These are phyloP conservation scores for Bipolaris gigantea DNA, from an alignment of 2,329 filamentous ascomycete genomes.

Conservation along the genomic window DNA sequence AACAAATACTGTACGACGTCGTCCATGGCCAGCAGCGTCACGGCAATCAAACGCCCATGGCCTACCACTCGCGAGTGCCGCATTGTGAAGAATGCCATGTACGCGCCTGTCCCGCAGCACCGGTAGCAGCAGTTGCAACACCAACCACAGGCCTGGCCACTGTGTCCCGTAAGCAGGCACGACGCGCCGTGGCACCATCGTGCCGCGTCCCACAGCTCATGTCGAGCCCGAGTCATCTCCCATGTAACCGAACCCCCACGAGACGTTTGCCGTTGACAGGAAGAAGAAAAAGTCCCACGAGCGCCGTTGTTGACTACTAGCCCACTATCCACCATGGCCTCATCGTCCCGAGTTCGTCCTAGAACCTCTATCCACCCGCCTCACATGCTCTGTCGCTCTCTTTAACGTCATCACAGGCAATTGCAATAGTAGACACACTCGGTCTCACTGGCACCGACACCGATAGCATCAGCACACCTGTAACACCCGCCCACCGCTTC, in stretches of 20 bases:
- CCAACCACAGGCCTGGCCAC: too few relatives aligned
- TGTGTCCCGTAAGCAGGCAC: conserved; percentile 1
- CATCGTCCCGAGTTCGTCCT: conserved; percentile 13
- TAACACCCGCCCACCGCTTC: conserved; percentile 8
- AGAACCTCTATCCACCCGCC: background rate
- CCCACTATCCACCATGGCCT: conserved; percentile 3
- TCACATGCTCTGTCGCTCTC: background rate
- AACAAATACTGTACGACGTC: too few relatives aligned
- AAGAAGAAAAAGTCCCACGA: background rate
- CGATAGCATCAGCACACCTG: conserved; percentile 2
- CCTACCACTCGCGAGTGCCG: background rate
- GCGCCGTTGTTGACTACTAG: background rate
- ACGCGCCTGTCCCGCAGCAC: conserved; percentile 2
- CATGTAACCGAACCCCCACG: background rate
- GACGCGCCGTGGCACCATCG: conserved; percentile 1
- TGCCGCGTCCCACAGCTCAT: conserved; percentile 4
- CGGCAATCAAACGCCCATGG: too few relatives aligned
- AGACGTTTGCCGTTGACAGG: background rate
- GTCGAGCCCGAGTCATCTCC: background rate
- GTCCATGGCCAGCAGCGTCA: background rate
- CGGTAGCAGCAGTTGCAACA: conserved; percentile 8
- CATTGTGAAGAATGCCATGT: background rate
- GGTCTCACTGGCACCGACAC: background rate
- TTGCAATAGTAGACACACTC: background rate
- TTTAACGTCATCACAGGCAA: conserved; percentile 11